A percentile compares a stretch with the other conserved stretches of the same genome.
Conservation (phyloP, 1,284 basidiomycete genomes). For the Microbotryum silenes-acaulis region DNA sequence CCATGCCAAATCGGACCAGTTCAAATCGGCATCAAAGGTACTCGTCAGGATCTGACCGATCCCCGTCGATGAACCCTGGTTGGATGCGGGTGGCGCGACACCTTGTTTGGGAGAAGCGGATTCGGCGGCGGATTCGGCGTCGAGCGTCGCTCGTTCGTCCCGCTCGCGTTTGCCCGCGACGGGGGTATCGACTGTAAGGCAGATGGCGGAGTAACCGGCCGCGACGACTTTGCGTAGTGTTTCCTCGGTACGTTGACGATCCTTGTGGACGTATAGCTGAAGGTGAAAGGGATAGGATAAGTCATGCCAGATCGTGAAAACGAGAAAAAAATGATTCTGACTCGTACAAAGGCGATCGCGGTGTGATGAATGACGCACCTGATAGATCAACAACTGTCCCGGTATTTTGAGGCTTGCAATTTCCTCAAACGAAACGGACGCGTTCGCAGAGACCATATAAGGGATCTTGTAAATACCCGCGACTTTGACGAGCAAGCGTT, state of each 20-base stretch:
- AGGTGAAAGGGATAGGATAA: conserved; percentile 4
- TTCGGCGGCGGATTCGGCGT: conserved; percentile 29
- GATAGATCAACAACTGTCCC: conserved; percentile 70
- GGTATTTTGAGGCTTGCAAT: conserved; percentile 54
- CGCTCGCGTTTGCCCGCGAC: conserved; percentile 77
- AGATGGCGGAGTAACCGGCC: conserved; percentile 74
- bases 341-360: too few relatives aligned
- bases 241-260: conserved; percentile 60
- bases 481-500: conserved; percentile 23
- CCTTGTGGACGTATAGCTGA: conserved; percentile 71
- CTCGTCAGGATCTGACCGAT: too few relatives aligned
- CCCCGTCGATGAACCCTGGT: too few relatives aligned
- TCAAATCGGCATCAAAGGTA: conserved; percentile 10
- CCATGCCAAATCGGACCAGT: conserved; percentile 46
- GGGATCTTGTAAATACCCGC: conserved; percentile 22
- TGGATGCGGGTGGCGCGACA: background rate
- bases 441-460: conserved; percentile 62
- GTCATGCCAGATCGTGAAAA: background rate
- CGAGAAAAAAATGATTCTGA: too few relatives aligned
- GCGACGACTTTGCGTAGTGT: conserved; percentile 63
- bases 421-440: conserved; percentile 65
- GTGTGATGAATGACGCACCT: conserved; percentile 37
- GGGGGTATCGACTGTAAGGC: conserved; percentile 83
- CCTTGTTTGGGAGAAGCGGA: background rate
- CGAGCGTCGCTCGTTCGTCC: conserved; percentile 50